Evolutionary conservation across 768 basidiomycete genomes (phyloP).

Genomic region (Amanita exitialis): DNA sequence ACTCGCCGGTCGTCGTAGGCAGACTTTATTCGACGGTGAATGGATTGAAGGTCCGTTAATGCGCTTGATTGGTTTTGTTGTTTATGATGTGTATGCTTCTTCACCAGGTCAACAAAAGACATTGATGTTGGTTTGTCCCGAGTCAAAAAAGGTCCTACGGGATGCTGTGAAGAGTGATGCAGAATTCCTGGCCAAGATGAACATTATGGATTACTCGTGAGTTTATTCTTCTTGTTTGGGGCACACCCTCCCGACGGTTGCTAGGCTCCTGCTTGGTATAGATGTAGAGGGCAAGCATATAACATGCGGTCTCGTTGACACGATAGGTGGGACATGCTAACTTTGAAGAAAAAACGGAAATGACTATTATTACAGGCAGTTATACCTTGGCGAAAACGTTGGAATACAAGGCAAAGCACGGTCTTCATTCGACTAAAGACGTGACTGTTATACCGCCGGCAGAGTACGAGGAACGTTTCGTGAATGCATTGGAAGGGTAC

Average conservation of each 20-base stretch:
- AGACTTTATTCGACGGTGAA: constrained; percentile 72
- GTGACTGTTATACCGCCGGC: constrained; percentile 74
- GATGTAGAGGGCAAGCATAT: constrained; percentile 59
- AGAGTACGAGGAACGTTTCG: constrained; percentile 73
- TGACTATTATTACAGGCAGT: constrained; percentile 38
- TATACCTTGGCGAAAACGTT: constrained; percentile 82
- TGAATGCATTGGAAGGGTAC: constrained; percentile 62
- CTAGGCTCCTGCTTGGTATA: constrained; percentile 62
- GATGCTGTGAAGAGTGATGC: constrained; percentile 64
- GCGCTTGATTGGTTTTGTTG: background rate
- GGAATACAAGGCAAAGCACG: constrained; percentile 80
- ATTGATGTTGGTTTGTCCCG: constrained; percentile 55
- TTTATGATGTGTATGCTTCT: background rate
- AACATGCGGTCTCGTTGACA: constrained; percentile 74
- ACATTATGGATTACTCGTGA: constrained; percentile 85
- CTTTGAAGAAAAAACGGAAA: background rate
- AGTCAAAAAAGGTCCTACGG: constrained; percentile 62
- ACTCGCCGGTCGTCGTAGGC: constrained; percentile 25
- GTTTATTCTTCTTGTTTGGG: constrained; percentile 15
- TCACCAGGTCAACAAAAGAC: constrained; percentile 51
- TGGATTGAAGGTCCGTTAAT: constrained; percentile 63
- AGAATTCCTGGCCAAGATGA: constrained; percentile 63
- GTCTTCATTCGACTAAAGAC: constrained; percentile 58
- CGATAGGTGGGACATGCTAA: constrained; percentile 43
- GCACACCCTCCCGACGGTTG: background rate